Percentiles rank a stretch among this genome's conserved stretches.
Conservation (phyloP, 2,329 filamentous ascomycete species). For the Verticillium isaacii region DNA sequence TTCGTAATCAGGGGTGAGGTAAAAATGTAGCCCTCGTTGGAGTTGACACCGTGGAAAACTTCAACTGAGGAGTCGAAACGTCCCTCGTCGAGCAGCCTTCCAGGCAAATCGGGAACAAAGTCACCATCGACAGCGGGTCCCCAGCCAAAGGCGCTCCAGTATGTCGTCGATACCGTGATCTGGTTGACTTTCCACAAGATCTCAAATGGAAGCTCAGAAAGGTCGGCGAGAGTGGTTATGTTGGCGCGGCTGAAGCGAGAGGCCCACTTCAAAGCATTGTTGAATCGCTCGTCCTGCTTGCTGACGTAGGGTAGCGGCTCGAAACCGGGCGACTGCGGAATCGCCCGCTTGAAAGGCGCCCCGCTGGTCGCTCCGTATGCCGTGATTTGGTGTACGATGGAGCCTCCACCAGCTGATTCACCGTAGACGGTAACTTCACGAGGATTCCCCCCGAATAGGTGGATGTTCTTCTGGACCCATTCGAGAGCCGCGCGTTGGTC, state of each 20-base stretch:
- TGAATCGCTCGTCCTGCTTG: not conserved
- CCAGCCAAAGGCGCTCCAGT: constrained; percentile 2
- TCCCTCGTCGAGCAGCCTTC: constrained; percentile 7
- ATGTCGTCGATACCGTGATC: not conserved
- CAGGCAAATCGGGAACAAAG: constrained; percentile 8
- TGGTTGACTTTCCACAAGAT: constrained; percentile 7
- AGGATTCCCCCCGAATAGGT: constrained; percentile 37
- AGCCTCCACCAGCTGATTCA: constrained; percentile 25
- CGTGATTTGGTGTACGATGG: constrained; percentile 12
- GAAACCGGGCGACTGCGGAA: constrained; percentile 4
- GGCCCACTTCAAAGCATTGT: not conserved
- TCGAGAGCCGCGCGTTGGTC: constrained; percentile 36
- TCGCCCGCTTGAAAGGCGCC: constrained; percentile 10
- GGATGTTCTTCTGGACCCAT: constrained; percentile 41
- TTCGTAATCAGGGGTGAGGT: constrained; percentile 37
- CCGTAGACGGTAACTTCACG: constrained; percentile 38
- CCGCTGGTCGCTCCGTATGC: constrained; percentile 6
- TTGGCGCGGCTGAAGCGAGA: constrained; percentile 3
- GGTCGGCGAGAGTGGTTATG: constrained; percentile 2
- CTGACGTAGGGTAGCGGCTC: not conserved
- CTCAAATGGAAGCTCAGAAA: constrained; percentile 4
- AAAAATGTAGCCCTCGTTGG: constrained; percentile 43
- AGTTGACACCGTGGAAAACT: constrained; percentile 29
- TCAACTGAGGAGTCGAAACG: constrained; percentile 3
- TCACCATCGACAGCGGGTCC: constrained; percentile 6